Base-by-base conservation (phyloP, 139 green algal species). In the Coelastrella sp. region DNA sequence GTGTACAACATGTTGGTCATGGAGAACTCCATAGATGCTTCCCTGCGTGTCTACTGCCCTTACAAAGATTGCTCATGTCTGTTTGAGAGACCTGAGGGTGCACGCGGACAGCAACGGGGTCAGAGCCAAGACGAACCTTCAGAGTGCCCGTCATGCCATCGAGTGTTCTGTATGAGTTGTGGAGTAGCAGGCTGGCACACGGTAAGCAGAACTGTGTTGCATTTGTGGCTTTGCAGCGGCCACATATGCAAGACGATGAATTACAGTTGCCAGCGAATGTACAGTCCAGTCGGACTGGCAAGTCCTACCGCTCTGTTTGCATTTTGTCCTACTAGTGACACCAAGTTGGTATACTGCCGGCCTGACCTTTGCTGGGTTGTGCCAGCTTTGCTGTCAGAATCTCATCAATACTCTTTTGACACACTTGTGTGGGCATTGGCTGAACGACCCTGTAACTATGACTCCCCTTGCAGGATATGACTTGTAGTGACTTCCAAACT, bases 381-480 rank as follows among this genome's bases (percentile, higher is more conserved):
- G n/a, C n/a, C n/a, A n/a, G n/a, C n/a, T n/a, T n/a, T n/a, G n/a
- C n/a, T n/a, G n/a, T n/a, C n/a, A n/a, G n/a, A n/a, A n/a, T n/a
- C n/a, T n/a, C n/a, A n/a, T n/a, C n/a, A n/a, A n/a, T n/a, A n/a
- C n/a, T n/a, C n/a, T n/a, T n/a, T n/a, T n/a, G n/a, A n/a, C n/a
- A n/a, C n/a, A n/a, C n/a, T n/a, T n/a, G n/a, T n/a, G n/a, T n/a
- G n/a, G n/a, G n/a, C n/a, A n/a, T n/a, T n/a, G n/a, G n/a, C n/a
- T n/a, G n/a, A n/a, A n/a, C n/a, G n/a, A n/a, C n/a, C n/a, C n/a
- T n/a, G n/a, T n/a, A n/a, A n/a, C n/a, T n/a, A n/a, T n/a, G n/a
- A n/a, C n/a, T n/a, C n/a, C n/a, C n/a, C n/a, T n/a, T 83, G 85
- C 90, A 92, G 76, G 93, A 83, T 85, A 85, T 95, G 83, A 94